Evolutionary conservation across 805 yeast genomes (phyloP).

Genomic region (Naumovozyma baii): DNA sequence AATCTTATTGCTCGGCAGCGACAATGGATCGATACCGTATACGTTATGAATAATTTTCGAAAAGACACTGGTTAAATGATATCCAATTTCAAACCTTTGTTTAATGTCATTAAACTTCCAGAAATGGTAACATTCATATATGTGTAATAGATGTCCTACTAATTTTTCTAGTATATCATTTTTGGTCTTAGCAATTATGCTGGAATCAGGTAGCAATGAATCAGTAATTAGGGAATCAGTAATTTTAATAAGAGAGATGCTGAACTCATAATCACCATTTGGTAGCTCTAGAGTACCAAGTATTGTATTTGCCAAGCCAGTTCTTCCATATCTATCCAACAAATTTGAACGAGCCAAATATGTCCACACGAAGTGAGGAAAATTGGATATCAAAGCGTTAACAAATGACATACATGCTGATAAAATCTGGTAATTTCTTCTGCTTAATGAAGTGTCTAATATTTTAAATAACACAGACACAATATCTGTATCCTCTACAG

Average conservation of each 20-base stretch:
- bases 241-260: slow-evolving; percentile 49
- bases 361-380: slow-evolving; percentile 70
- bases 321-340: slow-evolving; percentile 50
- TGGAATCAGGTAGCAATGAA: slow-evolving; percentile 22
- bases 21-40: slow-evolving; percentile 43
- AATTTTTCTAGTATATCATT: slow-evolving; percentile 47
- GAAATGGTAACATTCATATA: slow-evolving; percentile 62
- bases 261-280: slow-evolving; percentile 55
- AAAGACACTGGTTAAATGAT: slow-evolving; percentile 44
- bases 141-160: slow-evolving; percentile 46
- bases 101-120: slow-evolving; percentile 53
- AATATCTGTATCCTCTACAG: slow-evolving; percentile 36
- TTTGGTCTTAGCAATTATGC: slow-evolving; percentile 35
- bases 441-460: slow-evolving; percentile 58
- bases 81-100: slow-evolving; percentile 56
- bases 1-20: slow-evolving; percentile 32
- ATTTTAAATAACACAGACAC: slow-evolving; percentile 52
- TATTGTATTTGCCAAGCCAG: slow-evolving; percentile 52
- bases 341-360: slow-evolving; percentile 59
- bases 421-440: slow-evolving; percentile 40
- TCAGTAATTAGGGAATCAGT: slow-evolving; percentile 44
- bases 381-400: slow-evolving; percentile 37
- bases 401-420: slow-evolving; percentile 42
- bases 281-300: slow-evolving; percentile 68
- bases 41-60: slow-evolving; percentile 42